Percentiles rank a stretch among this genome's conserved stretches.
phyloP scores from a whole-genome alignment of 441 rosid species.

The Arabidopsis lyrata region DNA sequence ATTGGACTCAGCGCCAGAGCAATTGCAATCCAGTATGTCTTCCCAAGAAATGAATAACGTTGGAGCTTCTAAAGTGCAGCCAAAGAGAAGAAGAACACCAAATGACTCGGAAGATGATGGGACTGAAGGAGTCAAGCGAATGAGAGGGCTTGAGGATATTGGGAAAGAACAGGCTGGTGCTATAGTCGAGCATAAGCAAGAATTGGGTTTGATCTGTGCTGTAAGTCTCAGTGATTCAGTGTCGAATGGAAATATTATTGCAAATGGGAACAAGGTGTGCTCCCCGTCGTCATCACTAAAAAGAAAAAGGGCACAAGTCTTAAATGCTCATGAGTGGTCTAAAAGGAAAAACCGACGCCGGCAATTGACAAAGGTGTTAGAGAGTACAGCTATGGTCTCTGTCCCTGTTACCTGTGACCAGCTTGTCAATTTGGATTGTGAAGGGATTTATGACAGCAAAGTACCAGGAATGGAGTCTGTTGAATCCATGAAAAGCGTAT shows the following conservation, averaged over 20 bases:
- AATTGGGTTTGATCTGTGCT: conserved; percentile 48
- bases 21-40: conserved; percentile 74
- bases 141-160: conserved; percentile 98
- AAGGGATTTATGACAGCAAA: conserved; percentile 66
- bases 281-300: conserved; percentile 54
- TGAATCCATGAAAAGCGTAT: conserved; percentile 63
- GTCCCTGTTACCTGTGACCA: conserved; percentile 81
- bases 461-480: conserved; percentile 59
- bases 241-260: conserved; percentile 56
- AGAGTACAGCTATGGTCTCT: conserved; percentile 87
- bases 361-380: conserved; percentile 87
- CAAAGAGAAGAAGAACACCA: conserved; percentile 89
- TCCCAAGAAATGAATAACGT: conserved; percentile 63
- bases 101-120: conserved; percentile 99
- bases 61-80: conserved; percentile 58
- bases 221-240: conserved; percentile 52
- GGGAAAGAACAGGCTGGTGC: conserved; percentile 58
- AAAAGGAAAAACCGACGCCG: conserved; percentile 84
- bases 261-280: conserved; percentile 57
- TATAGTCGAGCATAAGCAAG: conserved; percentile 49
- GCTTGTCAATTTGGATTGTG: conserved; percentile 59
- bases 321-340: conserved; percentile 62
- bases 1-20: conserved; percentile 64
- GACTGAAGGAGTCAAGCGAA: conserved; percentile 86
- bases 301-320: conserved; percentile 79